Percentiles rank a stretch among this genome's conserved stretches.
Evolutionary conservation across 345 rosid species (phyloP).

Genomic region (Cardamine resedifolia): DNA sequence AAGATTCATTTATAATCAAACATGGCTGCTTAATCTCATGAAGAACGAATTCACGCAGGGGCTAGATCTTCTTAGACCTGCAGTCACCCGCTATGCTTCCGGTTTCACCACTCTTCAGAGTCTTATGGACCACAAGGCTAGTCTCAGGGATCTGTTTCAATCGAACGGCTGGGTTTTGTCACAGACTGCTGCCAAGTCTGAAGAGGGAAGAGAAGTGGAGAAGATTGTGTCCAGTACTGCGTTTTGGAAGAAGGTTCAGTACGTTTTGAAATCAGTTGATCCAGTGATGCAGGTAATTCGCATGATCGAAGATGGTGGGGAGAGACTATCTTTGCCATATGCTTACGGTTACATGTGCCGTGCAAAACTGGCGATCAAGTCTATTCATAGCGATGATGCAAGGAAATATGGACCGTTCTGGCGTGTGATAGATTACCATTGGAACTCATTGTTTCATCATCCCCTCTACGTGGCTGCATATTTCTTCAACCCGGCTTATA

Average conservation of each 20-base stretch:
- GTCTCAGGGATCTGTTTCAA: slow-evolving; percentile 67
- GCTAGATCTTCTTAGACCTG: slow-evolving; percentile 64
- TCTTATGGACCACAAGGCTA: slow-evolving; percentile 57
- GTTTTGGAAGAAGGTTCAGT: slow-evolving; percentile 76
- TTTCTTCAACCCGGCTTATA: slow-evolving; percentile 84
- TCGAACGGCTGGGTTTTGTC: slow-evolving; percentile 69
- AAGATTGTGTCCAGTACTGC: slow-evolving; percentile 51
- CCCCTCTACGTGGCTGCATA: slow-evolving; percentile 90
- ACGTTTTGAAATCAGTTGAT: slow-evolving; percentile 60
- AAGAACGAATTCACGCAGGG: slow-evolving; percentile 69
- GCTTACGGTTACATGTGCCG: slow-evolving; percentile 59
- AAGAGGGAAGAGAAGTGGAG: slow-evolving; percentile 67
- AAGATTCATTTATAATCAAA: slow-evolving; percentile 55
- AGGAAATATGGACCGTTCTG: slow-evolving; percentile 76
- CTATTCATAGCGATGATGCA: slow-evolving; percentile 58
- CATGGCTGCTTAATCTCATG: slow-evolving; percentile 61
- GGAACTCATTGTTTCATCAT: slow-evolving; percentile 74
- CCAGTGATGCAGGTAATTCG: slow-evolving; percentile 62
- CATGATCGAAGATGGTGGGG: slow-evolving; percentile 45
- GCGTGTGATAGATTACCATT: slow-evolving; percentile 71
- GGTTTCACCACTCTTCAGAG: slow-evolving; percentile 57
- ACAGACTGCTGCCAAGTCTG: slow-evolving; percentile 41
- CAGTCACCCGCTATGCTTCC: slow-evolving; percentile 47
- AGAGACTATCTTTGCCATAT: slow-evolving; percentile 51
- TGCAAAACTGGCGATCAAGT: slow-evolving; percentile 62